phyloP scores from a whole-genome alignment of 441 rosid species.

The Euphorbia celastroides region DNA sequence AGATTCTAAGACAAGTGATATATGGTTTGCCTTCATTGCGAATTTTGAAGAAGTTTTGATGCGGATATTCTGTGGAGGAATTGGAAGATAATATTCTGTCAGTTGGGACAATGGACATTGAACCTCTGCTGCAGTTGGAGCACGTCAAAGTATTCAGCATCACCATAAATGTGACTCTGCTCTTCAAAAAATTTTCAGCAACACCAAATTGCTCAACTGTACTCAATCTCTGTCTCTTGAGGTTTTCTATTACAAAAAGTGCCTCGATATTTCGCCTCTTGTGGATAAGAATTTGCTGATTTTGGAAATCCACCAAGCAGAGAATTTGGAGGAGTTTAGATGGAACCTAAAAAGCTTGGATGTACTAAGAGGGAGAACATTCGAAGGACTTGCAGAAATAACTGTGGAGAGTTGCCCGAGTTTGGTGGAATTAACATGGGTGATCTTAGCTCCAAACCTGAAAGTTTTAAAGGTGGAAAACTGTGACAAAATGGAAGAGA shows the following conservation, averaged over 20 bases:
- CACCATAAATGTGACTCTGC: background rate
- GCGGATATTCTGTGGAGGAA: background rate
- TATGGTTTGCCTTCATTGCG: slow-evolving; percentile 16
- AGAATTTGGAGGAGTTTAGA: background rate
- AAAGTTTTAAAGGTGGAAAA: background rate
- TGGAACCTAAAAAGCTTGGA: background rate
- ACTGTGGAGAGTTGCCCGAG: background rate
- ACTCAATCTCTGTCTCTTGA: background rate
- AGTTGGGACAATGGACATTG: background rate
- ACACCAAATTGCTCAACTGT: background rate
- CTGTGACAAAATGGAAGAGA: background rate
- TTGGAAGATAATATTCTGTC: slow-evolving; percentile 7
- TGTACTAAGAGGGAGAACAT: background rate
- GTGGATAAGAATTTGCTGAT: background rate
- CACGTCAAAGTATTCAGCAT: slow-evolving; percentile 15
- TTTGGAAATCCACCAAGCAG: slow-evolving; percentile 4
- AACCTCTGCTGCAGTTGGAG: slow-evolving; percentile 20
- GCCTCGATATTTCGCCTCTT: background rate
- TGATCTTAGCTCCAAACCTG: slow-evolving; percentile 6
- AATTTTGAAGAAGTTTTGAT: slow-evolving; percentile 12
- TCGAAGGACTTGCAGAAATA: background rate
- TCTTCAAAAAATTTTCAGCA: slow-evolving; percentile 11
- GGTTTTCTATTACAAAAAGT: background rate
- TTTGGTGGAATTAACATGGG: slow-evolving; percentile 12
- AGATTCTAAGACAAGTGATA: slow-evolving; percentile 15